Evolutionary conservation across 1,139 yeast genomes (phyloP).

Genomic region (Torulaspora pretoriensis): DNA sequence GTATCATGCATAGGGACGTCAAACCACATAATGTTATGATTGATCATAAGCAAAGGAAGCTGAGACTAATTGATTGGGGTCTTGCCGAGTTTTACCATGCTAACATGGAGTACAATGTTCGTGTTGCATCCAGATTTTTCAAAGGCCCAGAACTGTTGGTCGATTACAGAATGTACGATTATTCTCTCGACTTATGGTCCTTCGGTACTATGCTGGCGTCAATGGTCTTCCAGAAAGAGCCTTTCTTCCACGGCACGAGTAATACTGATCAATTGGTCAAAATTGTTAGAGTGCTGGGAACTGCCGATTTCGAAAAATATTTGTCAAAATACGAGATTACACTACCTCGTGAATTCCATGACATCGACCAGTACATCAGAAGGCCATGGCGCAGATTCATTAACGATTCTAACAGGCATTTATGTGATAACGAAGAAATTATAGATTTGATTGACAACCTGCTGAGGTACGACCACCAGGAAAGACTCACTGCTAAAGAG

Average conservation of each 20-base stretch:
- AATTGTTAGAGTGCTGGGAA: slow-evolving; percentile 89
- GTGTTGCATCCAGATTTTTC: slow-evolving; percentile 97
- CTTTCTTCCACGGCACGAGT: slow-evolving; percentile 94
- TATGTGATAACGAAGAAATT: slow-evolving; percentile 61
- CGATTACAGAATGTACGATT: slow-evolving; percentile 91
- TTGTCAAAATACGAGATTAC: slow-evolving; percentile 70
- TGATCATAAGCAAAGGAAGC: slow-evolving; percentile 68
- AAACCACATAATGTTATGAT: slow-evolving; percentile 99
- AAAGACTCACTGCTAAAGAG: slow-evolving; percentile 88
- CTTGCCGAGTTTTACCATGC: slow-evolving; percentile 96
- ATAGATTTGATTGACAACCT: slow-evolving; percentile 80
- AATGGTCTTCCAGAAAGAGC: slow-evolving; percentile 91
- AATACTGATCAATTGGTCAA: slow-evolving; percentile 95
- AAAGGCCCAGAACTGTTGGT: slow-evolving; percentile 96
- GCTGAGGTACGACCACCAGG: slow-evolving; percentile 89
- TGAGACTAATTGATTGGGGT: slow-evolving; percentile 97
- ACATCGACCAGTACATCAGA: slow-evolving; percentile 72
- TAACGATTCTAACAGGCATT: slow-evolving; percentile 65
- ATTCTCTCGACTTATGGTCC: slow-evolving; percentile 94
- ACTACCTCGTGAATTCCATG: slow-evolving; percentile 79
- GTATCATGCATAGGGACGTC: slow-evolving; percentile 97
- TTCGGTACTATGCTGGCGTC: slow-evolving; percentile 98
- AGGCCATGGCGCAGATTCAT: slow-evolving; percentile 87
- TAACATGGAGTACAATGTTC: slow-evolving; percentile 89
- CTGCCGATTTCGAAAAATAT: slow-evolving; percentile 73